These are phyloP conservation scores for Colletotrichum sp. DNA, from an alignment of 2,329 filamentous ascomycete species.

Conservation along the genomic window DNA sequence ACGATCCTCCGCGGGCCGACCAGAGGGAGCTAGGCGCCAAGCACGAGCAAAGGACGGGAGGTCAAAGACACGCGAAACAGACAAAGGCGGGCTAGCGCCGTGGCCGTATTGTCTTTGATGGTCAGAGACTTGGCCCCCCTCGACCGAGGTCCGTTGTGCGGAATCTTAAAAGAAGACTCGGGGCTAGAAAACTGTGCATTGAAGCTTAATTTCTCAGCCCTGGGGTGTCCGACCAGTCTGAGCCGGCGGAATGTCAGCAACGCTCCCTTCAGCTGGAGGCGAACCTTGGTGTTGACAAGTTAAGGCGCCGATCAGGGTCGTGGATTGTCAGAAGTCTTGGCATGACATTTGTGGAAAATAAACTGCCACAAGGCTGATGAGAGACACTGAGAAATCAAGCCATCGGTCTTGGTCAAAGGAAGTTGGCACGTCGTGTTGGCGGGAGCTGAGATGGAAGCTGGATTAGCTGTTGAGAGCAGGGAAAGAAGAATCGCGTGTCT, in stretches of 20 bases:
- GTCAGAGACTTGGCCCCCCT: background rate
- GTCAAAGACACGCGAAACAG: background rate
- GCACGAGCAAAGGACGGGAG: background rate
- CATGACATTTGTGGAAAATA: background rate
- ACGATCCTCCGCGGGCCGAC: background rate
- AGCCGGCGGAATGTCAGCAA: background rate
- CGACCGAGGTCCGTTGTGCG: background rate
- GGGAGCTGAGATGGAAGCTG: background rate
- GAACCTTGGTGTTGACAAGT: background rate
- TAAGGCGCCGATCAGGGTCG: background rate
- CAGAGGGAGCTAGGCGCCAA: background rate
- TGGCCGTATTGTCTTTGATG: background rate
- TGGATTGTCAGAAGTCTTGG: conserved; percentile 6
- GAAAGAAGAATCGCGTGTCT: background rate
- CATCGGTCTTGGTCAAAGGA: background rate
- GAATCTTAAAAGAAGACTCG: background rate
- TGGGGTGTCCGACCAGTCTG: background rate
- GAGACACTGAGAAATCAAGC: background rate
- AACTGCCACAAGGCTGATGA: background rate
- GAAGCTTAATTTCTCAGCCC: background rate
- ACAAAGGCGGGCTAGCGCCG: background rate
- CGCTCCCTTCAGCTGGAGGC: background rate
- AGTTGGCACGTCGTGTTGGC: background rate
- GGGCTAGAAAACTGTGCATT: background rate
- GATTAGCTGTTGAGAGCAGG: background rate